Evolutionary conservation across 257 asterid genomes (phyloP).

Genomic region (Petrea volubilis): DNA sequence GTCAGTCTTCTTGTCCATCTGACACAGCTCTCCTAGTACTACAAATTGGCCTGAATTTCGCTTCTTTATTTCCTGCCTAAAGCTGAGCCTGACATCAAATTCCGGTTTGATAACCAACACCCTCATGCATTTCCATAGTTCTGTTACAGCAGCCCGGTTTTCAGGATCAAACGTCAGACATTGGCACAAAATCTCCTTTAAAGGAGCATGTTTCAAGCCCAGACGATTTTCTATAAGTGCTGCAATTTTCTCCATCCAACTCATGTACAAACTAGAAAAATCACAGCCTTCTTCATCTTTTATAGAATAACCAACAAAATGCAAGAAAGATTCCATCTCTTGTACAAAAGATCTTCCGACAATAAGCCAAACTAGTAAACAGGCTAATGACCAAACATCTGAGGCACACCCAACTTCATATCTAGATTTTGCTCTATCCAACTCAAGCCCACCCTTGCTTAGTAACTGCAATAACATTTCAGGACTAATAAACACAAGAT

Average conservation of each 20-base stretch:
- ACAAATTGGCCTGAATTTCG: slow-evolving; percentile 35
- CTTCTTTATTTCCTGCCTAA: slow-evolving; percentile 24
- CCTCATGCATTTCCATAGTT: slow-evolving; percentile 67
- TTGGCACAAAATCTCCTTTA: slow-evolving; percentile 47
- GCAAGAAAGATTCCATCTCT: slow-evolving; percentile 44
- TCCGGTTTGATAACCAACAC: slow-evolving; percentile 47
- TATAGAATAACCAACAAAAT: slow-evolving; percentile 27
- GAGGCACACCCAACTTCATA: slow-evolving; percentile 57
- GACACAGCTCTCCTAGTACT: slow-evolving; percentile 54
- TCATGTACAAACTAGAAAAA: slow-evolving; percentile 40
- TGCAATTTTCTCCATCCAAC: slow-evolving; percentile 52
- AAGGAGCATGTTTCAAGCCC: slow-evolving; percentile 34
- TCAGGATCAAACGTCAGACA: slow-evolving; percentile 63
- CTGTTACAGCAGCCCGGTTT: slow-evolving; percentile 56
- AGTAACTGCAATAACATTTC: slow-evolving; percentile 50
- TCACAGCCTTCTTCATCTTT: slow-evolving; percentile 36
- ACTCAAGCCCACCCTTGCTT: slow-evolving; percentile 34
- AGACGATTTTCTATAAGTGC: slow-evolving; percentile 45
- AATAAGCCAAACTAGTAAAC: slow-evolving; percentile 58
- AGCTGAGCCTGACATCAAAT: slow-evolving; percentile 33
- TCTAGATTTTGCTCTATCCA: slow-evolving; percentile 32
- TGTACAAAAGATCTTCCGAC: slow-evolving; percentile 52
- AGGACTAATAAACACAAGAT: slow-evolving; percentile 62
- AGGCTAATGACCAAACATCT: slow-evolving; percentile 85
- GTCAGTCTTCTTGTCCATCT: slow-evolving; percentile 27